Base-by-base conservation (phyloP, 495 filamentous ascomycete species). In the Penicillium daleae region DNA sequence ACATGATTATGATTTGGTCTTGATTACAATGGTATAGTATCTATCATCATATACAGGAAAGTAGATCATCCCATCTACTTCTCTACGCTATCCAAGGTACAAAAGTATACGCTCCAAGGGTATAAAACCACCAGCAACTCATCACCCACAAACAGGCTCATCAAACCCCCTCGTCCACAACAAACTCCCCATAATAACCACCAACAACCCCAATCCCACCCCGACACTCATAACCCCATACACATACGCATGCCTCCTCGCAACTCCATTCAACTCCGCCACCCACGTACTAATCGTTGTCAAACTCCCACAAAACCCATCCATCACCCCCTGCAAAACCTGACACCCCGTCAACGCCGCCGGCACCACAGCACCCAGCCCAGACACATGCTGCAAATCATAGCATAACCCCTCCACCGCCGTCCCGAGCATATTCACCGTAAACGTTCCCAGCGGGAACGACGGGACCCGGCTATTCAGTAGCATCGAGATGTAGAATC, bases 251-350 rank as follows among this genome's bases (percentile, higher is more conserved):
- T 93, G 80, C 22, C 82, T 73, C 32, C 87, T 64, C 10, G 82
- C 73, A 71, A 97, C 69, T 3, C 85, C 86, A 61, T 86, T 85
- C 70, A 97, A 69, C 81, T 98, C 94, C 10, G 80, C 76, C 15
- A 95, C 90, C 92, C 92, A 97, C 6, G 93, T 97, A 67, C 89
- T 93, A n/a, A 98, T 86, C 10, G 94, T 98, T 12, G 93, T 97
- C 69, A 92, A 77, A 64, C 89, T 89, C 9, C 94, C 94, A 72
- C 93, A 97, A 67, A 97, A 96, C 52, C 94, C 94, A 79, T 97
- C 93, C 77, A 89, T 84, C 26, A 96, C 77, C 6, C 93, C 93
- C 70, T 91, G 88, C 65, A 96, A 71, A 3, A 96, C 86, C 80
- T 93, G 91, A 69, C 92, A 95, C 27, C 87, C 86, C 35, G 85